Evolutionary conservation across 495 filamentous ascomycete genomes (phyloP).

Genomic region (Penicillium subrubescens): DNA sequence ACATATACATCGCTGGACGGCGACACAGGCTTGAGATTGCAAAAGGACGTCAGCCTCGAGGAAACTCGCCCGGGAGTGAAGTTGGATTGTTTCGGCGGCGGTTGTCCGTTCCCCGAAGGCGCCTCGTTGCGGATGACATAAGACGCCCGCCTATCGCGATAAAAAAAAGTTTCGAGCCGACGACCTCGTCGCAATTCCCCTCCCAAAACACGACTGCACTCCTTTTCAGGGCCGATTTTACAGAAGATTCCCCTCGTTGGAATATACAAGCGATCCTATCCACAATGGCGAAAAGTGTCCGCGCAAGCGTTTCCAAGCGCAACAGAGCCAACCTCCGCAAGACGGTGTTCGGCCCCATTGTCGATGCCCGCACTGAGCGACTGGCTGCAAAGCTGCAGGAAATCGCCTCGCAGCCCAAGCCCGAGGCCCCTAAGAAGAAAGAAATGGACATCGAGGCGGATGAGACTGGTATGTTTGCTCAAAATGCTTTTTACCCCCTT

Average conservation of each 20-base stretch:
- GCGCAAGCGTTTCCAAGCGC: constrained; percentile 72
- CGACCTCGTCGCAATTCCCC: constrained; percentile 3
- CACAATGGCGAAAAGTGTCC: constrained; percentile 83
- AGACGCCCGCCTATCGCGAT: constrained; percentile 33
- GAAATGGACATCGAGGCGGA: constrained; percentile 21
- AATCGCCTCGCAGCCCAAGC: constrained; percentile 65
- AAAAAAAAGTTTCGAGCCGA: constrained; percentile 20
- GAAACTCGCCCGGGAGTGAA: background rate
- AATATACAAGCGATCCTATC: background rate
- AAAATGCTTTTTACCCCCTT: background rate
- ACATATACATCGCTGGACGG: constrained; percentile 28
- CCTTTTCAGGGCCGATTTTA: background rate
- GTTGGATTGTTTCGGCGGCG: constrained; percentile 17
- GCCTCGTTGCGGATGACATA: constrained; percentile 43
- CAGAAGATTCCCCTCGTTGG: background rate
- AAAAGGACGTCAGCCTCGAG: background rate
- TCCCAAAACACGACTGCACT: background rate
- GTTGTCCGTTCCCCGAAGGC: constrained; percentile 25
- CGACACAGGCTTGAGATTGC: background rate
- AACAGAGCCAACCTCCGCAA: constrained; percentile 76
- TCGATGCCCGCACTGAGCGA: constrained; percentile 72
- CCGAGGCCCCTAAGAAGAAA: constrained; percentile 26
- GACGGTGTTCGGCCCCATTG: constrained; percentile 77
- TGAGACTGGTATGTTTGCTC: constrained; percentile 32
- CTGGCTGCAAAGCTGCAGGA: constrained; percentile 80